A percentile compares a stretch with the other conserved stretches of the same genome.
phyloP scores from a whole-genome alignment of 352 stramenopile genomes.

The Globisporangium rhizosaccharum region DNA sequence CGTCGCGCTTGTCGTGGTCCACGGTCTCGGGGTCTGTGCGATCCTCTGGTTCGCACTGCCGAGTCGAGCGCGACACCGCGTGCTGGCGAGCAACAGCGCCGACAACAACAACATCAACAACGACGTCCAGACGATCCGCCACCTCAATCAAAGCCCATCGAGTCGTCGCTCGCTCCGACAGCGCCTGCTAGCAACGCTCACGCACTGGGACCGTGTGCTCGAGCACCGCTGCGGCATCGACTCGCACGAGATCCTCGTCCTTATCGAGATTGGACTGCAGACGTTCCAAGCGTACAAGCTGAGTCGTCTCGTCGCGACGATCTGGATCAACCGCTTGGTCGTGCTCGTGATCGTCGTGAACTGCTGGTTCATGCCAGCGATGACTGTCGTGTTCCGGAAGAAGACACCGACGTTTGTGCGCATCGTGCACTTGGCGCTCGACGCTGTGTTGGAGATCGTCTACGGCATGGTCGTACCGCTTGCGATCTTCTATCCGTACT shows the following conservation, averaged over 20 bases:
- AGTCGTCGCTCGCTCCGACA: too few species aligned
- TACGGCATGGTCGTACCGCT: constrained; percentile 21
- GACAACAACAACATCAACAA: too few species aligned
- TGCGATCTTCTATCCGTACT: constrained; percentile 22
- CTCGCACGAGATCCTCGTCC: constrained; percentile 1
- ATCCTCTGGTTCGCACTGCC: constrained; percentile 1
- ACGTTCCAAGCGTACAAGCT: constrained; percentile 15
- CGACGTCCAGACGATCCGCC: too few species aligned
- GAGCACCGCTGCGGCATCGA: background rate
- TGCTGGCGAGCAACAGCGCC: too few species aligned
- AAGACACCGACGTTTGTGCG: constrained; percentile 6
- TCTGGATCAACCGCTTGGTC: constrained; percentile 19
- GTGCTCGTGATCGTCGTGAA: constrained; percentile 7
- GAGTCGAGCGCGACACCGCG: background rate
- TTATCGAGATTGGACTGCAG: constrained; percentile 1
- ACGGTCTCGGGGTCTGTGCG: background rate
- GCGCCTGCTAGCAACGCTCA: background rate
- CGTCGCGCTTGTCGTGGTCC: background rate
- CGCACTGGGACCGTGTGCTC: background rate
- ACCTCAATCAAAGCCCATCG: too few species aligned
- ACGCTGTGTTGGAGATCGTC: constrained; percentile 12
- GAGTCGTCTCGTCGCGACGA: constrained; percentile 5
- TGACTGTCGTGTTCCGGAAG: constrained; percentile 5
- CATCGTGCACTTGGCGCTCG: constrained; percentile 8
- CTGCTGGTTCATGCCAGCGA: constrained; percentile 10